phyloP scores from a whole-genome alignment of 2,329 filamentous ascomycete genomes.

The Aspergillus transmontanensis region DNA sequence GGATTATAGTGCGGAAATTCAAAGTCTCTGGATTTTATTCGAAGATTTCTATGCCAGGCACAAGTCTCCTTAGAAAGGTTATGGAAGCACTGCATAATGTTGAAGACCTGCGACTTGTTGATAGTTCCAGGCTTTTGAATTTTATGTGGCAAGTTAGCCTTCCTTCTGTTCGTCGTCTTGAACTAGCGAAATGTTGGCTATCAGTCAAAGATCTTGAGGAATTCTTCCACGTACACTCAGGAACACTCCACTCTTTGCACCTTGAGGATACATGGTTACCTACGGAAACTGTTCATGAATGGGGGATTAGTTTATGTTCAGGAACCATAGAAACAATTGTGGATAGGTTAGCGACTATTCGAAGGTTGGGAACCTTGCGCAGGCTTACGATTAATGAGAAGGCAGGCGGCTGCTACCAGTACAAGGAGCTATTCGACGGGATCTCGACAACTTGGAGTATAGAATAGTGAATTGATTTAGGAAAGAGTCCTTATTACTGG shows the following conservation, averaged over 20 bases:
- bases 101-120: slow-evolving; percentile 8
- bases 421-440: neutral
- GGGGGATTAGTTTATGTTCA: neutral
- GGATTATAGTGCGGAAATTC: slow-evolving; percentile 6
- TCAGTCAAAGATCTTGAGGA: slow-evolving; percentile 7
- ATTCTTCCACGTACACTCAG: slow-evolving; percentile 6
- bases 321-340: neutral
- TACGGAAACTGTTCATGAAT: slow-evolving; percentile 4
- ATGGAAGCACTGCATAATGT: slow-evolving; percentile 6
- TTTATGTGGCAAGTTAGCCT: slow-evolving; percentile 6
- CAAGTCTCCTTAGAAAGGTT: neutral
- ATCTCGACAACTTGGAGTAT: neutral
- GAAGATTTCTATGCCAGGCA: neutral
- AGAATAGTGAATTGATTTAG: neutral
- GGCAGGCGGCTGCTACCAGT: neutral
- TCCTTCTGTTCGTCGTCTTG: slow-evolving; percentile 9
- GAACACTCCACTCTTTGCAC: slow-evolving; percentile 3
- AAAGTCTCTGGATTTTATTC: slow-evolving; percentile 11
- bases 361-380: slow-evolving; percentile 1
- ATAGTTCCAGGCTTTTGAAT: slow-evolving; percentile 9
- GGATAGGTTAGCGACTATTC: neutral
- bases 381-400: slow-evolving; percentile 2
- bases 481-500: neutral
- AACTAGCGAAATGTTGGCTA: slow-evolving; percentile 9
- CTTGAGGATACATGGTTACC: slow-evolving; percentile 5